Conservation (phyloP, 2,329 filamentous ascomycete species). For the Colletotrichum graminicola region DNA sequence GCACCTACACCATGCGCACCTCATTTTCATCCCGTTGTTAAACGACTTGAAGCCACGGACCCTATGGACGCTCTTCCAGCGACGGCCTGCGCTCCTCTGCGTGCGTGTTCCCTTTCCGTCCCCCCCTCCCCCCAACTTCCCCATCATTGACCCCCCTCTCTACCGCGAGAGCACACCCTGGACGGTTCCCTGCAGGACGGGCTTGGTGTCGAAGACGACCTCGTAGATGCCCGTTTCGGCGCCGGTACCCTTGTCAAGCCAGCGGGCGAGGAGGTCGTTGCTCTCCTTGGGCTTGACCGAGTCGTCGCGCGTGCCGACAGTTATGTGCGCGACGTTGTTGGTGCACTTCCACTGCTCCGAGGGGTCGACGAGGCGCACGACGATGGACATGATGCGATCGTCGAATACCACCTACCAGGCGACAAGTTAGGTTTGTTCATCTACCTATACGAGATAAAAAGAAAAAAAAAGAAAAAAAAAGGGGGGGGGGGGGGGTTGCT, state of each 20-base stretch:
- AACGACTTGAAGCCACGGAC: too few relatives aligned
- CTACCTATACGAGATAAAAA: neutral
- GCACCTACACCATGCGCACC: neutral
- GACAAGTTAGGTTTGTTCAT: neutral
- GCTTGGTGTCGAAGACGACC: conserved; percentile 63
- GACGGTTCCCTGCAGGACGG: conserved; percentile 61
- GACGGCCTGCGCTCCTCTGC: neutral
- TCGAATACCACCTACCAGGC: conserved; percentile 80
- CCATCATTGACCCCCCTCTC: neutral
- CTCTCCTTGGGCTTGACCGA: conserved; percentile 93
- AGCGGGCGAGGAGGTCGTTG: conserved; percentile 83
- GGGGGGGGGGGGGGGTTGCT: conserved; percentile 42
- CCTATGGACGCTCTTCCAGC: neutral
- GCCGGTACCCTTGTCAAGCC: conserved; percentile 71
- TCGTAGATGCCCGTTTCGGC: conserved; percentile 61
- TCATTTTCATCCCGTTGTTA: neutral
- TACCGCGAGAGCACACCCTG: conserved; percentile 64
- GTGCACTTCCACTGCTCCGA: conserved; percentile 73
- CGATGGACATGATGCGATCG: conserved; percentile 88
- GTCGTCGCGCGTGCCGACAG: conserved; percentile 82
- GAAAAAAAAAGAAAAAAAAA: too few relatives aligned
- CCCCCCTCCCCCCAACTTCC: too few relatives aligned
- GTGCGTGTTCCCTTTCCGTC: neutral
- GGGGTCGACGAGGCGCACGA: conserved; percentile 77
- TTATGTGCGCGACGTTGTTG: conserved; percentile 88